Base-by-base conservation (phyloP, 768 basidiomycete species). In the Naganishia onofrii region DNA sequence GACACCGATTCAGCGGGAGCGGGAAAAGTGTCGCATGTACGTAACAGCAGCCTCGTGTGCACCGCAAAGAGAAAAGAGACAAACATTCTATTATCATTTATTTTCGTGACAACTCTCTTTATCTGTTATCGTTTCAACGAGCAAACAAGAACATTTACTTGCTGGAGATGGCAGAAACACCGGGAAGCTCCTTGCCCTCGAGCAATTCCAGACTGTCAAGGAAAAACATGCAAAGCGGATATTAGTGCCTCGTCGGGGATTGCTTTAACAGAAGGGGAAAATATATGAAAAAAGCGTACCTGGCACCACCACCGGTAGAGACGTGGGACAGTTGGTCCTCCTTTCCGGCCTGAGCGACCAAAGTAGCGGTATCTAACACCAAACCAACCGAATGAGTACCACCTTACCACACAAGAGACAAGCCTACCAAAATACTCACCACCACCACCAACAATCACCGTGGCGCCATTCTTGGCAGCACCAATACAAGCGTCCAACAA, bases 151-250 rank as follows among this genome's bases (percentile, higher is more conserved):
- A n/a, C n/a, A 3, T 58, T 19, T 44, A 63, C 83, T 92, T 94
- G 82, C 90, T 88, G 72, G 91, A 93, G 76, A 97, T 83, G 76
- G 89, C 93, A 15, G 89, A 90, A 75, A 97, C 93, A 79, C 94
- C 94, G 66, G 94, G 94, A 26, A 97, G 86, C 57, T 83, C 87
- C 91, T 99, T 99, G 82, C 95, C 95, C 84, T 99, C 95, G 75
- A 99, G 86, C 48, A 99, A 86, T 82, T 99, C 95, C 70, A 99
- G 87, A 79, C 89, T 90, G 19, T 58, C 5, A n/a, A n/a, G n/a
- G n/a, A n/a, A n/a, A n/a, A n/a, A n/a, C 34, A 10, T 7, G 26
- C 28, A 28, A 19, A 2, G 31, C 26, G 0, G 21, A 29, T 10
- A 31, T 44, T 28, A 68, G 32, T 28, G 48, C 28, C 7, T 1